phyloP scores from a whole-genome alignment of 2,329 filamentous ascomycete genomes.

The Tolypocladium sp. region DNA sequence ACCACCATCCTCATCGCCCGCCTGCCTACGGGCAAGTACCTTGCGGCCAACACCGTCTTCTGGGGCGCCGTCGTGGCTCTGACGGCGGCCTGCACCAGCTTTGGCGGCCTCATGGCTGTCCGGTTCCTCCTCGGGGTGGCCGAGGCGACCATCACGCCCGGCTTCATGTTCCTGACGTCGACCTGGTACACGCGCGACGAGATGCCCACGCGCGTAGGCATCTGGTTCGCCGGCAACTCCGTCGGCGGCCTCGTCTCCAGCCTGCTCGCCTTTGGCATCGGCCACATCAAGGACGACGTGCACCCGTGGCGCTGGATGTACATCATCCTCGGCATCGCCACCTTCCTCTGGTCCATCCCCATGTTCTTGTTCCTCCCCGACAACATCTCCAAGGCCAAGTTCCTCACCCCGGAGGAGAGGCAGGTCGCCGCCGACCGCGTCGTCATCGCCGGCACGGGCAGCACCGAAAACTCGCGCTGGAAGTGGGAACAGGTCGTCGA shows the following conservation, averaged over 20 bases:
- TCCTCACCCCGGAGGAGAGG: conserved; percentile 45
- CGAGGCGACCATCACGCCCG: conserved; percentile 44
- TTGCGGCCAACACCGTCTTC: conserved; percentile 34
- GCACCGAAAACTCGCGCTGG: conserved; percentile 38
- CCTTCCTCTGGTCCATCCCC: conserved; percentile 40
- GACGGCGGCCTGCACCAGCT: conserved; percentile 34
- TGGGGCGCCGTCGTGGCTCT: conserved; percentile 36
- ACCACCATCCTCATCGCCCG: conserved; percentile 37
- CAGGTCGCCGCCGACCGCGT: conserved; percentile 36
- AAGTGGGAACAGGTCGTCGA: conserved; percentile 42
- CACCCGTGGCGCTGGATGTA: conserved; percentile 50
- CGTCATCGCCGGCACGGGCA: conserved; percentile 40
- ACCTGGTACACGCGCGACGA: conserved; percentile 38
- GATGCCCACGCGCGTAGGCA: conserved; percentile 41
- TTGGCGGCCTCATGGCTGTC: conserved; percentile 35
- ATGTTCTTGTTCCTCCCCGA: conserved; percentile 42
- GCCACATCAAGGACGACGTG: conserved; percentile 38
- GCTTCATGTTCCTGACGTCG: conserved; percentile 42
- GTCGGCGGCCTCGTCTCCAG: conserved; percentile 38
- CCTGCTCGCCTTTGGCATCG: conserved; percentile 45
- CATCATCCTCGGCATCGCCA: conserved; percentile 41
- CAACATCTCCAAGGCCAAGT: conserved; percentile 43
- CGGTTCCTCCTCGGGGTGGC: conserved; percentile 44
- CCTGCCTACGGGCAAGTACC: conserved; percentile 35
- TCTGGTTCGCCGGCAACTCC: conserved; percentile 47